Evolutionary conservation across 768 basidiomycete species (phyloP), one percentile per base, ranked within the genome.

Genomic region (Mycena galopus): DNA sequence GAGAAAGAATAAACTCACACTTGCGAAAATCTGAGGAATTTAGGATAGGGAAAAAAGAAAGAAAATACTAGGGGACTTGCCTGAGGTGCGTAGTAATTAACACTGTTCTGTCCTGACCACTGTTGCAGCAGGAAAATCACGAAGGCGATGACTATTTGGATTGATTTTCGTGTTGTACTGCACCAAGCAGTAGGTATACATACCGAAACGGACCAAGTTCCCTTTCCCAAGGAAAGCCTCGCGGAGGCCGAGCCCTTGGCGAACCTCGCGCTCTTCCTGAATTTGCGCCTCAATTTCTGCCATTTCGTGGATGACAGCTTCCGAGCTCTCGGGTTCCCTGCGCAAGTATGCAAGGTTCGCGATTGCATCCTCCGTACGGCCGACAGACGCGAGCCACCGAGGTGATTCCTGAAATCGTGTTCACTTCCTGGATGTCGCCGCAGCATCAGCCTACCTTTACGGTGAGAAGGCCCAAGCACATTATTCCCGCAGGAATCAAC

Each of bases 251-350:
- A 94, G 85, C 9, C 91, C 92, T n/a, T 82, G 73, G 12, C 93
- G 89, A 9, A 90, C 88, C 56, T 86, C 88, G 12, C 86, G 87
- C 78, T 96, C 95, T 80, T 95, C 94, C 30, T 86, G 78, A 67
- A 96, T 91, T 14, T 92, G 92, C 1, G 94, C 93, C 72, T 94
- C 89, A 71, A 96, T 96, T 80, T 96, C 95, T 21, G 92, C 91
- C 78, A 93, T 86, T 77, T 94, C 93, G 30, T 85, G 80, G 16
- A 89, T 81, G 29, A 93, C 82, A 0, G 71, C 79, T n/a, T 83
- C 82, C 16, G 88, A 87, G 69, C 84, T 82, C 10, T 75, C 65
- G 2, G 80, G 67, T 35, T 86, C 83, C 42, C 79, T 84, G 39
- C 93, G 91, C 27, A 93, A 84, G 76, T 90, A 92, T 0, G 93